Percentiles rank a stretch among this genome's conserved stretches.
phyloP scores from a whole-genome alignment of 257 asterid species.

The Avicennia marina region DNA sequence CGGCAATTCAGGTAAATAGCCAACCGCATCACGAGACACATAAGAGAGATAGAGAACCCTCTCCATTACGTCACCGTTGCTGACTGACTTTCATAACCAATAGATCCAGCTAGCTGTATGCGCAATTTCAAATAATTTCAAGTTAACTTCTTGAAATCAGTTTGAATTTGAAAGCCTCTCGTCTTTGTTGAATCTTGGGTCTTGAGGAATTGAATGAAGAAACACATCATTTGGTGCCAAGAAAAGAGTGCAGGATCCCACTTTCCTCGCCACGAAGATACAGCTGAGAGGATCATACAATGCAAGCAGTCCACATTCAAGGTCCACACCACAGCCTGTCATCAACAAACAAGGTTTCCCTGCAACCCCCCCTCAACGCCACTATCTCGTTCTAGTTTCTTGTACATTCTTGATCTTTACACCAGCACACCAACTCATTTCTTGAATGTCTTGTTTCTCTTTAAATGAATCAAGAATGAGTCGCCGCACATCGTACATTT shows the following conservation, averaged over 20 bases:
- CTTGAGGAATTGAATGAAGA: conserved; percentile 20
- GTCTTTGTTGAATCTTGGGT: conserved; percentile 10
- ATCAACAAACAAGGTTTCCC: conserved; percentile 27
- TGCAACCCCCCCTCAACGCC: background rate
- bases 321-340: conserved; percentile 14
- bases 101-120: too few species aligned
- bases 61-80: conserved; percentile 34
- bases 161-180: conserved; percentile 16
- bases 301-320: conserved; percentile 9
- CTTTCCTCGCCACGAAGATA: conserved; percentile 9
- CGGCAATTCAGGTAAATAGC: conserved; percentile 16
- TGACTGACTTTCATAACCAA: conserved; percentile 14
- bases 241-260: conserved; percentile 12
- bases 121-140: conserved; percentile 1
- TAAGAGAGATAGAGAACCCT: conserved; percentile 15
- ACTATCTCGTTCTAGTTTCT: conserved; percentile 4
- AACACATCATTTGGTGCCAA: conserved; percentile 2
- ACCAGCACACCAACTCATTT: background rate
- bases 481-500: too few species aligned
- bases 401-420: conserved; percentile 13
- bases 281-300: background rate
- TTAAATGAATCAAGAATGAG: background rate
- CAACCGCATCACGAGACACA: conserved; percentile 38
- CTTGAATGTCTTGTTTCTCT: conserved; percentile 11
- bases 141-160: conserved; percentile 4